Evolutionary conservation across 768 basidiomycete genomes (phyloP), one percentile per base, ranked within the genome.

Genomic region (Dacryopinax spathularia): DNA sequence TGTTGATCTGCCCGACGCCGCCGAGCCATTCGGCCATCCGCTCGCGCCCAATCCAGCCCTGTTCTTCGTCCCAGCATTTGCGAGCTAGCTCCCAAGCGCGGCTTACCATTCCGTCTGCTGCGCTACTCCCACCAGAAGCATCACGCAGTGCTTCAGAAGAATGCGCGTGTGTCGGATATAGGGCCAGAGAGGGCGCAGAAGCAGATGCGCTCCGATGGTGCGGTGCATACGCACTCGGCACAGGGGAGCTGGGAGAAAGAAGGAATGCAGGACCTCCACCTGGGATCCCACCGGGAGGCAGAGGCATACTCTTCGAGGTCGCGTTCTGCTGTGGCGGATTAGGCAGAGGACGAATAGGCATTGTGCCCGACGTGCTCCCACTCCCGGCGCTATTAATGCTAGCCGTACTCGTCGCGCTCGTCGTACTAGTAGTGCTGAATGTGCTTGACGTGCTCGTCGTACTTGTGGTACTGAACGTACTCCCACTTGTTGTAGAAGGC

Each of bases 11-110:
- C 20, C 84, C 85, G 63, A 82, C 76, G 72, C 91, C 87, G 69
- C 96, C 96, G 37, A 99, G 79, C 86, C 91, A 99, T 73, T 96
- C 92, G 0, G 95, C 93, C 69, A 97, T 91, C 77, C 94, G 95
- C 69, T 94, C 92, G 70, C 86, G 86, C 15, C 83, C 78, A 69
- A 94, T 73, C 71, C 93, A 94, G 16, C 80, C 80, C 68, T 88
- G 88, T 69, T 98, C 91, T 68, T 93, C 91, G 33, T 82, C 80
- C 82, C 89, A 91, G 73, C 89, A 94, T 63, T 84, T 82, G 34
- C 78, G 74, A 0, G 94, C 93, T 43, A 90, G 74, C 60, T 85
- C 85, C 69, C 83, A 83, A 1, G 84, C 93, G 64, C 83, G 22
- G 48, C 25, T 25, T 69, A 61, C 74, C 72, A 60, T 75, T 70